Evolutionary conservation across 768 basidiomycete species (phyloP).

Genomic region (Glaciozyma antarctica): DNA sequence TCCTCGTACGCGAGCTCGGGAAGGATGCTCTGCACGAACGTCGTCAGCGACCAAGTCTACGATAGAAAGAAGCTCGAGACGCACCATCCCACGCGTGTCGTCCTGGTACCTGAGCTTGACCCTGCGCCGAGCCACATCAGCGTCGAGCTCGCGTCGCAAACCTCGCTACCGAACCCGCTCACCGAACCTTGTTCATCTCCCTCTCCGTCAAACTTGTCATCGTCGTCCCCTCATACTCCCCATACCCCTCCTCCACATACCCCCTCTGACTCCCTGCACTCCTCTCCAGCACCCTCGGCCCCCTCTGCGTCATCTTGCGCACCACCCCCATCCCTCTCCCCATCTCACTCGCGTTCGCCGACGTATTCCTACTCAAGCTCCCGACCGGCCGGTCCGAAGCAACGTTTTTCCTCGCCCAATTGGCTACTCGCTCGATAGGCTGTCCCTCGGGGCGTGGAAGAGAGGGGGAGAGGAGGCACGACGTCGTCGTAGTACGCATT

Average conservation of each 20-base stretch:
- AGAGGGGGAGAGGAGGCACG: neutral
- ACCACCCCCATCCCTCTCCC: neutral
- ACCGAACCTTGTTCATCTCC: conserved; percentile 5
- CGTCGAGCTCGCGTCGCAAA: too few relatives aligned
- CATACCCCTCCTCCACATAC: neutral
- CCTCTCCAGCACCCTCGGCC: neutral
- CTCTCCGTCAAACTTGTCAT: neutral
- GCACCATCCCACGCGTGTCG: conserved; percentile 26
- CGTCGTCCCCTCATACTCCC: neutral
- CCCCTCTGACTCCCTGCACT: neutral
- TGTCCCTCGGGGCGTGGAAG: conserved; percentile 10
- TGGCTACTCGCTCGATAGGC: conserved; percentile 24
- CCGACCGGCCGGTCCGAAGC: neutral
- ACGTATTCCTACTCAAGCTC: neutral
- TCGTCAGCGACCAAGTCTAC: neutral
- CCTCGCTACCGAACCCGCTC: too few relatives aligned
- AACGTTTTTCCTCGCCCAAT: conserved; percentile 17
- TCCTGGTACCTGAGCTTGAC: conserved; percentile 24
- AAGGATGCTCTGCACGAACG: conserved; percentile 4
- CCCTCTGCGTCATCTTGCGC: neutral
- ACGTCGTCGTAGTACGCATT: conserved; percentile 11
- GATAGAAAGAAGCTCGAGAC: neutral
- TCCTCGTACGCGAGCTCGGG: neutral
- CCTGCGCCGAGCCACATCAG: neutral
- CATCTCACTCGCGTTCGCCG: conserved; percentile 4